phyloP scores from a whole-genome alignment of 2,329 filamentous ascomycete species.

The Lachnellula suecica region DNA sequence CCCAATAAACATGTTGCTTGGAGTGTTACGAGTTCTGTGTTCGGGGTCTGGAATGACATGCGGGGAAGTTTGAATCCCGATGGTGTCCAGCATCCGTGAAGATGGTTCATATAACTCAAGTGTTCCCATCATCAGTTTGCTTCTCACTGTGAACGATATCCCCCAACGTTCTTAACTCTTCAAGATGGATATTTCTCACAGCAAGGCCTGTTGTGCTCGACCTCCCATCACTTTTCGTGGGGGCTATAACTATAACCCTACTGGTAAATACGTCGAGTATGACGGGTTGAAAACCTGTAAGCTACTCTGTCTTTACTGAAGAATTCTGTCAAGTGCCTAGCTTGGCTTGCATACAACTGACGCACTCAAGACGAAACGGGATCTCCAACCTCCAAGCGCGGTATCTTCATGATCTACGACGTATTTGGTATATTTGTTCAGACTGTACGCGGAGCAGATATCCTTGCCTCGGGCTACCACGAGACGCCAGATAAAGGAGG shows the following conservation, averaged over 20 bases:
- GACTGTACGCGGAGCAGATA: constrained; percentile 68
- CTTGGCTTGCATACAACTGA: constrained; percentile 35
- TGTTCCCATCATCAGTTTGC: too few species aligned
- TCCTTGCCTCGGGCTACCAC: constrained; percentile 48
- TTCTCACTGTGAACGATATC: too few species aligned
- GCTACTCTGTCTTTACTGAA: not conserved
- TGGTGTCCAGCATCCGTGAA: too few species aligned
- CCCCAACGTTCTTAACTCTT: not conserved
- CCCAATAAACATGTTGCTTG: too few species aligned
- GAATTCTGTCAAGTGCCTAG: not conserved
- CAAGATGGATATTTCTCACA: constrained; percentile 3
- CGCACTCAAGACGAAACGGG: constrained; percentile 45
- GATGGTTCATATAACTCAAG: too few species aligned
- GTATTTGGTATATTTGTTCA: constrained; percentile 70
- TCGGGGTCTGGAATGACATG: too few species aligned
- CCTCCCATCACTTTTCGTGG: constrained; percentile 30
- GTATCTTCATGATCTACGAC: constrained; percentile 61
- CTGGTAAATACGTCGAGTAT: constrained; percentile 33
- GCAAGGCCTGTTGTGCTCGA: constrained; percentile 21
- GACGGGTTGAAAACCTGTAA: constrained; percentile 34
- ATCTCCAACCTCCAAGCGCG: constrained; percentile 48
- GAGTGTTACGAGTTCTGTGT: too few species aligned
- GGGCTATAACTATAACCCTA: constrained; percentile 31
- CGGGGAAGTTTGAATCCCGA: too few species aligned
- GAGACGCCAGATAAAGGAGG: constrained; percentile 40